Percentiles rank a stretch among this genome's conserved stretches.
These are phyloP conservation scores for Oxyria digyna DNA, from an alignment of 148 eudicot species.

Conservation along the genomic window DNA sequence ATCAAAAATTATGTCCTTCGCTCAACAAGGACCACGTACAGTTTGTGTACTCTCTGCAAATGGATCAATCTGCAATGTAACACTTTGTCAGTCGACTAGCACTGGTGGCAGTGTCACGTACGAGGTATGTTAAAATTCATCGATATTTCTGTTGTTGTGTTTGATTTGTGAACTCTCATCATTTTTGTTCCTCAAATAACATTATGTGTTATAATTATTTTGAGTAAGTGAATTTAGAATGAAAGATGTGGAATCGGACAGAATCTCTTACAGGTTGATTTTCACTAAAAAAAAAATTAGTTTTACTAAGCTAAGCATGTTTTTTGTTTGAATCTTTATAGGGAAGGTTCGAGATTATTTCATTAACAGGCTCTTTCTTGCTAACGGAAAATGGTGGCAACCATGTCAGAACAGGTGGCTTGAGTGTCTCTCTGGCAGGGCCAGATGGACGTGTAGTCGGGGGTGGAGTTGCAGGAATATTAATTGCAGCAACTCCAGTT, in stretches of 20 bases:
- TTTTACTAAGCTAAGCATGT: background rate
- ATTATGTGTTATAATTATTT: background rate
- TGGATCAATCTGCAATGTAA: conserved; percentile 64
- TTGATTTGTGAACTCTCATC: background rate
- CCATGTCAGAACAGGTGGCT: conserved; percentile 48
- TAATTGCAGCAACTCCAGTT: conserved; percentile 69
- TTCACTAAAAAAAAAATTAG: background rate
- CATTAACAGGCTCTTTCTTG: conserved; percentile 71
- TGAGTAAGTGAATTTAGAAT: background rate
- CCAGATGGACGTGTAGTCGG: conserved; percentile 83
- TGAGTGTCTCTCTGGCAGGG: conserved; percentile 74
- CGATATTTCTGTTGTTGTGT: background rate
- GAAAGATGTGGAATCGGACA: background rate
- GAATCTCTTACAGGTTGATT: background rate
- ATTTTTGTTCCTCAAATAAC: background rate
- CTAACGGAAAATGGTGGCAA: conserved; percentile 49
- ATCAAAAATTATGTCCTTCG: conserved; percentile 54
- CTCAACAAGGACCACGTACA: conserved; percentile 67
- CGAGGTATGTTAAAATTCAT: conserved; percentile 31
- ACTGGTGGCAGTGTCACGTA: conserved; percentile 53
- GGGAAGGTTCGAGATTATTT: conserved; percentile 90
- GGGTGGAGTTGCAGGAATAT: conserved; percentile 71
- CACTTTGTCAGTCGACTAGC: conserved; percentile 56
- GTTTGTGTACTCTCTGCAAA: conserved; percentile 67
- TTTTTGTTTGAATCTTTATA: conserved; percentile 18